These are phyloP conservation scores for Orobanche coerulescens DNA, from an alignment of 257 asterid species.

Conservation along the genomic window DNA sequence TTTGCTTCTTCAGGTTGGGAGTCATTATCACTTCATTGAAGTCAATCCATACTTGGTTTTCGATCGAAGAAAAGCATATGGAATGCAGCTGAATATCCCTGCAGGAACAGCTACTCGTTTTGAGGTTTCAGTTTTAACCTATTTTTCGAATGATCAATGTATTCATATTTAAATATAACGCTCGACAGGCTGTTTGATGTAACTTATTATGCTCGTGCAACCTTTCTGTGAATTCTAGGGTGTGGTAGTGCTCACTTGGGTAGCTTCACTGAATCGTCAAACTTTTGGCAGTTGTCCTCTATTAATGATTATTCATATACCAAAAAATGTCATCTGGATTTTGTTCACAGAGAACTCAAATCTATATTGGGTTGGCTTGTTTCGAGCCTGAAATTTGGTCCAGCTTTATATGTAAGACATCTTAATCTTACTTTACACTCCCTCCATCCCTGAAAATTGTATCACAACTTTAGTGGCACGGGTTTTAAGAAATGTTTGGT, in stretches of 20 bases:
- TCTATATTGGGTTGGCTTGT: background rate
- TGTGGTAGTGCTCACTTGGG: slow-evolving; percentile 1
- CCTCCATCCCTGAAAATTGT: too few relatives aligned
- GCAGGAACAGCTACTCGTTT: slow-evolving; percentile 95
- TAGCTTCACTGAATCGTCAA: slow-evolving; percentile 9
- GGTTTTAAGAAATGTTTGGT: too few relatives aligned
- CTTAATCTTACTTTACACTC: background rate
- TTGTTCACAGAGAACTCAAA: background rate
- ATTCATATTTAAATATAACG: background rate
- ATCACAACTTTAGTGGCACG: too few relatives aligned
- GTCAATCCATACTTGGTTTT: slow-evolving; percentile 72
- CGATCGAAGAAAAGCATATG: slow-evolving; percentile 69
- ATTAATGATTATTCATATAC: slow-evolving; percentile 6
- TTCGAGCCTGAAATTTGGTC: slow-evolving; percentile 2
- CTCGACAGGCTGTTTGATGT: slow-evolving; percentile 3
- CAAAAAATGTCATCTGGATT: background rate
- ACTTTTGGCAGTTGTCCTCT: slow-evolving; percentile 1
- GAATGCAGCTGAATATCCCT: slow-evolving; percentile 84
- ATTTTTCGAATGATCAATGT: slow-evolving; percentile 10
- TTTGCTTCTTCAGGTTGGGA: slow-evolving; percentile 66
- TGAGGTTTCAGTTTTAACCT: slow-evolving; percentile 53
- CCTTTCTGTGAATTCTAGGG: slow-evolving; percentile 19
- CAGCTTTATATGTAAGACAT: background rate
- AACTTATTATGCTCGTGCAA: slow-evolving; percentile 8
- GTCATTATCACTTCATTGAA: slow-evolving; percentile 95